Conservation (phyloP, 768 basidiomycete species). For the Hysterangium stoloniferum region DNA sequence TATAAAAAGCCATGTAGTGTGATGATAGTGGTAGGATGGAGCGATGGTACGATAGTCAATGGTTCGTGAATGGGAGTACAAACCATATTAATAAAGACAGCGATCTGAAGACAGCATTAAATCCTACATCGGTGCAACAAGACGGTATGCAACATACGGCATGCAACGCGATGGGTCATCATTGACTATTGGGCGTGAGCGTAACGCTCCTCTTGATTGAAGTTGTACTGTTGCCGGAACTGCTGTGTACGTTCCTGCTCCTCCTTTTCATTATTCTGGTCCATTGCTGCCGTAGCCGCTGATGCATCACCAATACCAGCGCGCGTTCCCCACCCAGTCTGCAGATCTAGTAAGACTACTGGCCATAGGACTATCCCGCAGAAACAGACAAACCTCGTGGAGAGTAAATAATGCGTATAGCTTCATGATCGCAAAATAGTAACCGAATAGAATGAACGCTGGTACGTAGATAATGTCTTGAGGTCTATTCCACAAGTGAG, state of each 20-base stretch:
- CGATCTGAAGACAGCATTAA: neutral
- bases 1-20: slow-evolving; percentile 1
- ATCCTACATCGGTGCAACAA: neutral
- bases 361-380: neutral
- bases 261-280: slow-evolving; percentile 21
- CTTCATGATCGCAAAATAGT: slow-evolving; percentile 95
- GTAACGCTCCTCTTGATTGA: neutral
- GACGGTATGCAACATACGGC: neutral
- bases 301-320: slow-evolving; percentile 83
- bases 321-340: slow-evolving; percentile 96
- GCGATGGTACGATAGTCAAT: no score
- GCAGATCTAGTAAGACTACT: neutral
- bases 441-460: slow-evolving; percentile 85
- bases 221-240: neutral
- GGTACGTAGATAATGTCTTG: slow-evolving; percentile 74
- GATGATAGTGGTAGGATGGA: slow-evolving; percentile 1
- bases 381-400: slow-evolving; percentile 59
- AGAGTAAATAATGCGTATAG: slow-evolving; percentile 83
- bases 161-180: neutral
- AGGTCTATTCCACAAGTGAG: slow-evolving; percentile 73
- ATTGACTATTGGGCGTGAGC: slow-evolving; percentile 3
- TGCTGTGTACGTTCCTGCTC: neutral
- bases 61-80: neutral
- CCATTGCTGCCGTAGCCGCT: slow-evolving; percentile 65
- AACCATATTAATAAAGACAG: neutral